phyloP scores from a whole-genome alignment of 2,329 filamentous ascomycete genomes.

The Zymoseptoria brevis region DNA sequence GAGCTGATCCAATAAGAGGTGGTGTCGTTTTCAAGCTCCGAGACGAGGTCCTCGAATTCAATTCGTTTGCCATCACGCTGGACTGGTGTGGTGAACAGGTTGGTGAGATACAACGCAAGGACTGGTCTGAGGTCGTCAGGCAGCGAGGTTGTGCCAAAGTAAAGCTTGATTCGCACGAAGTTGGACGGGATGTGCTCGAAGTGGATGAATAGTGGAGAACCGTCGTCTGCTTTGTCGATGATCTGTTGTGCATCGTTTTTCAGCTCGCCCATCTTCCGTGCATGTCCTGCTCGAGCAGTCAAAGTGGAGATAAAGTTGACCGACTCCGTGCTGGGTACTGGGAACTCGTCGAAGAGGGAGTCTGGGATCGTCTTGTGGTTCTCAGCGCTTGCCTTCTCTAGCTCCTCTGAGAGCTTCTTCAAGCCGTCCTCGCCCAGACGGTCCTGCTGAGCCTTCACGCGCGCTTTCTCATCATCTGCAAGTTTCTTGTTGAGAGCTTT shows the following conservation, averaged over 20 bases:
- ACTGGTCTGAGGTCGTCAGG: conserved; percentile 79
- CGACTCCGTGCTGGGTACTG: conserved; percentile 75
- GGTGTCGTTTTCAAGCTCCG: conserved; percentile 83
- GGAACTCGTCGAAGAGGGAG: conserved; percentile 70
- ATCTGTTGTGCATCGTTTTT: conserved; percentile 64
- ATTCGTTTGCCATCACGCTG: conserved; percentile 65
- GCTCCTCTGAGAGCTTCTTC: conserved; percentile 61
- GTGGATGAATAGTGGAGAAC: conserved; percentile 81
- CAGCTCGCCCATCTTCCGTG: conserved; percentile 59
- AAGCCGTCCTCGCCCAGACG: conserved; percentile 76
- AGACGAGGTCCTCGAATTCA: conserved; percentile 86
- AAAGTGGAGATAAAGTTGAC: conserved; percentile 90
- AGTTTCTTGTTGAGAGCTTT: conserved; percentile 68
- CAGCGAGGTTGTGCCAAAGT: conserved; percentile 69
- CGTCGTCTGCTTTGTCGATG: conserved; percentile 60
- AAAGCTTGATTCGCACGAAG: conserved; percentile 77
- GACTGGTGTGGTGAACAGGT: conserved; percentile 92
- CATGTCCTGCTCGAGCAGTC: conserved; percentile 74
- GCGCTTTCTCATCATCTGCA: conserved; percentile 70
- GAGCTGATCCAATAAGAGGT: conserved; percentile 70
- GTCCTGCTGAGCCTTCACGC: conserved; percentile 70
- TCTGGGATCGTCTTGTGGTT: conserved; percentile 83
- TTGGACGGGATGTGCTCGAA: conserved; percentile 91
- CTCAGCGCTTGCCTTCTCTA: conserved; percentile 76
- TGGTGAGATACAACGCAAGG: conserved; percentile 74